These are phyloP conservation scores for Diutina pseudorugosa DNA, from an alignment of 1,139 yeast genomes.

Conservation along the genomic window DNA sequence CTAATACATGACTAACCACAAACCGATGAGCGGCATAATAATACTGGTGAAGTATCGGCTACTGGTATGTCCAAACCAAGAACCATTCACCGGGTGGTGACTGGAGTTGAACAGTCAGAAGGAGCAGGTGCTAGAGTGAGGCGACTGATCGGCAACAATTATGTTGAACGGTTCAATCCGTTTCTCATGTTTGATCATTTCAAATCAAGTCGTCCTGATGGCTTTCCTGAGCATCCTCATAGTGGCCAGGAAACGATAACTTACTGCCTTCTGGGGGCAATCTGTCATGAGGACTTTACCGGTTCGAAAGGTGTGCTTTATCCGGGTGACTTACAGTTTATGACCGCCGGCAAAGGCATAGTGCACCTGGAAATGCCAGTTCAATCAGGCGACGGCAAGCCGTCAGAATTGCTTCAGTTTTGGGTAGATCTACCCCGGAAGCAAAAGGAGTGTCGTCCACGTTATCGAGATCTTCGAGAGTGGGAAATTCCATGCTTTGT, in stretches of 20 bases:
- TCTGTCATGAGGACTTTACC: constrained; percentile 89
- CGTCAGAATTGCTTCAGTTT: constrained; percentile 38
- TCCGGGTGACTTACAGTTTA: constrained; percentile 84
- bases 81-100: neutral
- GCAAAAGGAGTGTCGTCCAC: constrained; percentile 57
- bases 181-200: constrained; percentile 81
- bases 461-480: constrained; percentile 67
- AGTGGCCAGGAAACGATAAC: constrained; percentile 87
- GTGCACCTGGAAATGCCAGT: constrained; percentile 84
- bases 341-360: constrained; percentile 90
- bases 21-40: neutral
- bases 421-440: constrained; percentile 16
- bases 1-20: neutral
- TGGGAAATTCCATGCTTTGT: constrained; percentile 57
- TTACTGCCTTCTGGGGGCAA: constrained; percentile 55
- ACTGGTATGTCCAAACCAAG: neutral
- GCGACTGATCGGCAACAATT: neutral
- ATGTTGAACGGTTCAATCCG: constrained; percentile 45
- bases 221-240: constrained; percentile 91
- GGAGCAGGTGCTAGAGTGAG: neutral
- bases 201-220: constrained; percentile 30
- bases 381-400: constrained; percentile 39
- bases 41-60: neutral
- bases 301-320: constrained; percentile 68
- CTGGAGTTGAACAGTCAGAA: constrained; percentile 53